phyloP scores from a whole-genome alignment of 2,329 filamentous ascomycete species.

The Exophiala sp. region DNA sequence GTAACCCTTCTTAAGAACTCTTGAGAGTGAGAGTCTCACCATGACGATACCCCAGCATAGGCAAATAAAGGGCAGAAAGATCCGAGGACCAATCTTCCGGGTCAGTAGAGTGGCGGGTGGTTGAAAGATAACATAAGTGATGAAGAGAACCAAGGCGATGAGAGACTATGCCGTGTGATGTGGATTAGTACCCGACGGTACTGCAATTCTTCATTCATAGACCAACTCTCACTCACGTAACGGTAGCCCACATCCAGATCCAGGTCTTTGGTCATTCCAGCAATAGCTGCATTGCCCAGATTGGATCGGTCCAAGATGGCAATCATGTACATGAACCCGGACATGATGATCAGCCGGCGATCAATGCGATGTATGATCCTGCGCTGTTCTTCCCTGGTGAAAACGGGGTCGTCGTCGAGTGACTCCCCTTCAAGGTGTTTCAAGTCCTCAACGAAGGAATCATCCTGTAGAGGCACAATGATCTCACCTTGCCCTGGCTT shows the following conservation, averaged over 20 bases:
- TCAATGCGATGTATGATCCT: conserved; percentile 66
- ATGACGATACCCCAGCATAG: conserved; percentile 41
- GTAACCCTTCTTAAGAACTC: too few species aligned
- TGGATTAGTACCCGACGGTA: too few species aligned
- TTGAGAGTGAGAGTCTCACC: conserved; percentile 27
- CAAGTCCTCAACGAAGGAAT: not conserved
- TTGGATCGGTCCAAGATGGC: conserved; percentile 76
- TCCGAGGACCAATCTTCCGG: conserved; percentile 53
- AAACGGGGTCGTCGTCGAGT: conserved; percentile 21
- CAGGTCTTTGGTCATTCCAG: conserved; percentile 42
- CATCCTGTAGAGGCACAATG: too few species aligned
- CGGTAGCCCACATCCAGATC: conserved; percentile 28
- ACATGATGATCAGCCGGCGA: conserved; percentile 55
- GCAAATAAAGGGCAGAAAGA: conserved; percentile 32
- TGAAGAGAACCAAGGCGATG: conserved; percentile 59
- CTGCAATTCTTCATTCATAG: too few species aligned
- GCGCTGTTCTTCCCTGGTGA: conserved; percentile 58
- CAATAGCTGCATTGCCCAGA: conserved; percentile 65
- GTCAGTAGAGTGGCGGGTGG: conserved; percentile 63
- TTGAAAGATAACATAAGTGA: conserved; percentile 65
- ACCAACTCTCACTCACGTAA: conserved; percentile 3
- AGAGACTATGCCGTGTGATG: not conserved
- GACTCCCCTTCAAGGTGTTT: not conserved
- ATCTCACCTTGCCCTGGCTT: too few species aligned
- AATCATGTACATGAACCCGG: conserved; percentile 65